These are phyloP conservation scores for Zymoseptoria pseudotritici DNA, from an alignment of 2,329 filamentous ascomycete species.

Conservation along the genomic window DNA sequence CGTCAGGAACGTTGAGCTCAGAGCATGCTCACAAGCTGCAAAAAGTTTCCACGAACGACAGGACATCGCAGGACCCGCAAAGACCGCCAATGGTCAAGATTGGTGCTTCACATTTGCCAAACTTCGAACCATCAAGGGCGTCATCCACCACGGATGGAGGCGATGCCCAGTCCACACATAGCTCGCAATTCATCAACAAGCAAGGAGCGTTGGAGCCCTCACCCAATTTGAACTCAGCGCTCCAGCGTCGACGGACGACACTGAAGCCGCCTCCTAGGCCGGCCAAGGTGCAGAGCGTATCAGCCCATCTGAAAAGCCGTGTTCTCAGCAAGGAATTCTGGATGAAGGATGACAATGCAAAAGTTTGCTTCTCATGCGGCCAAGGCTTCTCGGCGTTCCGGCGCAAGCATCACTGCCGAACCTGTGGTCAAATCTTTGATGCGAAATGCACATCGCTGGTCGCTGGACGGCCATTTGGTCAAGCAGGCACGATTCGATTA, in stretches of 20 bases:
- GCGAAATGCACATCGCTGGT: conserved; percentile 93
- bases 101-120: conserved; percentile 42
- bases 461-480: conserved; percentile 77
- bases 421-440: conserved; percentile 97
- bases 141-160: conserved; percentile 39
- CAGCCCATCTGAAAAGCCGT: conserved; percentile 68
- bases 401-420: conserved; percentile 92
- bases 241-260: conserved; percentile 20
- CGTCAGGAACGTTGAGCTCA: background rate
- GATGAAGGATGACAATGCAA: conserved; percentile 99
- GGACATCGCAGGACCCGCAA: conserved; percentile 18
- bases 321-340: conserved; percentile 83
- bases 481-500: conserved; percentile 74
- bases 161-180: conserved; percentile 21
- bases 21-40: background rate
- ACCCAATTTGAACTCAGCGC: conserved; percentile 23
- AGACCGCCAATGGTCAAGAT: conserved; percentile 35
- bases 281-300: conserved; percentile 10
- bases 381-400: conserved; percentile 88
- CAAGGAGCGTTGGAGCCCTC: conserved; percentile 16
- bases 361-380: conserved; percentile 90
- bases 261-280: conserved; percentile 13
- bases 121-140: conserved; percentile 38
- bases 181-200: conserved; percentile 12
- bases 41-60: background rate